Base-by-base conservation (phyloP, 2,329 filamentous ascomycete genomes). In the Malbranchea cinnamomea region DNA sequence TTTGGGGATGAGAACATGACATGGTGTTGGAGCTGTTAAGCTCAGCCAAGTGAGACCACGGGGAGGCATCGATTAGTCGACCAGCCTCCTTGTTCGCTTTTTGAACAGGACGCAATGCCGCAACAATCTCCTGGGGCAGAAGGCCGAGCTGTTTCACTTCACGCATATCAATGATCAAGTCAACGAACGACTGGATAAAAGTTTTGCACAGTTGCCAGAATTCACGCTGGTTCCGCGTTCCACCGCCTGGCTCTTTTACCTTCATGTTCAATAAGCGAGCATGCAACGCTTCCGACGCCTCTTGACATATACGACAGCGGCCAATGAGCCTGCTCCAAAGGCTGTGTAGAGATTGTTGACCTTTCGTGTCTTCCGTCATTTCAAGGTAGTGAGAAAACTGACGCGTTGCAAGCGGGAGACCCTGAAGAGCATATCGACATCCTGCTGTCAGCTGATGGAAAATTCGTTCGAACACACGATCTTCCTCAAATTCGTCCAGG, bases 31-130 rank as follows among this genome's bases (percentile, higher is more conserved):
- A 44, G 9, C 47, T 43, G 13, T 47, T 50, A 42, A 52, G 52
- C 32, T 59, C 55, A 20, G 56, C 62, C 24, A 74, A 60, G 42
- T 67, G 66, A 18, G 68, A 65, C 68, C 73, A 74, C 6, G 71
- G 70, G 8, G 71, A 75, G 28, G 63, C 61, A 43, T 71, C 68
- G 40, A 92, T 89, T 27, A 78, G 60, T 32, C 72, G 70, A 35
- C 68, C 78, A 8, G 80, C 81, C 47, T 92, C 81, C 49, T 85
- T 84, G 47, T 89, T 76, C 35, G 72, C 74, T 42, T 74, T 75
- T 47, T 94, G 85, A 26, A 93, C 71, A 2, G 83, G 83, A 35
- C 78, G 73, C 41, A 94, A 68, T 31, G 80, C 68, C 15, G 68
- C 59, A 47, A 80, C 74, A 25, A 84, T 76, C 39, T 91, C 80